Conservation (phyloP, 208 protist species). For the Crithidia sp. region DNA sequence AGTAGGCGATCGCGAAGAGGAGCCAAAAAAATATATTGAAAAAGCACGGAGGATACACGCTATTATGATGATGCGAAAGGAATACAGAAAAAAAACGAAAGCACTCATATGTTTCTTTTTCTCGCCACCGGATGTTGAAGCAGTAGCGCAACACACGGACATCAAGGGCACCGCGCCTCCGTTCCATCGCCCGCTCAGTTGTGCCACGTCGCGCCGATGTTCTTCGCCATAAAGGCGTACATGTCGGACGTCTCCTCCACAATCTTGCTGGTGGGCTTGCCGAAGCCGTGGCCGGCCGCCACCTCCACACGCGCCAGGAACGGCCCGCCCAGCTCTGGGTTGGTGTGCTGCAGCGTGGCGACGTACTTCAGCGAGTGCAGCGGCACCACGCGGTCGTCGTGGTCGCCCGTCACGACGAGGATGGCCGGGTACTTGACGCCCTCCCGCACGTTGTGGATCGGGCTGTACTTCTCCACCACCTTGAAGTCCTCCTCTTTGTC, state of each 20-base stretch:
- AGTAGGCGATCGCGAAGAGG: too few species aligned
- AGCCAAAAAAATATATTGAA: too few species aligned
- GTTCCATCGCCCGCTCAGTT: slow-evolving; percentile 11
- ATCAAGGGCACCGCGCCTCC: too few species aligned
- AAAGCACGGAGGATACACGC: too few species aligned
- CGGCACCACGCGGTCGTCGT: slow-evolving; percentile 97
- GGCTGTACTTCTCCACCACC: slow-evolving; percentile 93
- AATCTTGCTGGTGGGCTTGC: slow-evolving; percentile 92
- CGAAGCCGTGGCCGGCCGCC: slow-evolving; percentile 88
- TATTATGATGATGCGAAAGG: neutral
- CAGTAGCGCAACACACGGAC: too few species aligned
- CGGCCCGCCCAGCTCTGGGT: slow-evolving; percentile 66
- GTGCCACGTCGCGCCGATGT: slow-evolving; percentile 74
- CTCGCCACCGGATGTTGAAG: too few species aligned
- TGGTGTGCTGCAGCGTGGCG: slow-evolving; percentile 91
- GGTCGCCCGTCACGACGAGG: slow-evolving; percentile 92
- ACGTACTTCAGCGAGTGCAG: slow-evolving; percentile 96
- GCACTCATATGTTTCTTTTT: neutral
- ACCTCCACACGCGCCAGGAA: slow-evolving; percentile 90
- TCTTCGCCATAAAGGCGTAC: slow-evolving; percentile 93
- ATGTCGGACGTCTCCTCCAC: slow-evolving; percentile 89
- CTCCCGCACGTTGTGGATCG: slow-evolving; percentile 91
- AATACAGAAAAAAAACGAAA: neutral
- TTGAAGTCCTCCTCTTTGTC: slow-evolving; percentile 93
- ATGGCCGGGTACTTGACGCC: slow-evolving; percentile 89